phyloP scores from a whole-genome alignment of 176 grass and related monocot species.

The Zizania latifolia region DNA sequence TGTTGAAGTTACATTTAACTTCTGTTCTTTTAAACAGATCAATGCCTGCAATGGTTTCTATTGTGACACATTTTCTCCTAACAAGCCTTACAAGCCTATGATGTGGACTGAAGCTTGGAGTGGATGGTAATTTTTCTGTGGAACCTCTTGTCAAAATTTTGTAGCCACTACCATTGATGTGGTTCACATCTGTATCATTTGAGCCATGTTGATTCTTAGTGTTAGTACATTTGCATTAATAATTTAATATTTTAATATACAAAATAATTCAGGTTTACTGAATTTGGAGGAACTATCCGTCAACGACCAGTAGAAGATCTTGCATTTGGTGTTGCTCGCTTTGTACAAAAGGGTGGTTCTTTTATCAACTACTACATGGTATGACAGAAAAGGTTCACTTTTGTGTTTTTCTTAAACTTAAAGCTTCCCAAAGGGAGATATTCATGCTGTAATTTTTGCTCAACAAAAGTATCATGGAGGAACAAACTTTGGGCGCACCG shows the following conservation, averaged over 20 bases:
- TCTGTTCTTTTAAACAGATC: conserved; percentile 56
- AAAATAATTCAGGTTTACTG: conserved; percentile 69
- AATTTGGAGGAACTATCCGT: conserved; percentile 87
- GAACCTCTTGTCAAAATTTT: not conserved
- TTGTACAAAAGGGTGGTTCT: conserved; percentile 96
- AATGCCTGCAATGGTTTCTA: conserved; percentile 99
- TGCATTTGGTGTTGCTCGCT: conserved; percentile 88
- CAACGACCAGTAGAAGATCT: conserved; percentile 90
- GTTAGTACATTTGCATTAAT: not conserved
- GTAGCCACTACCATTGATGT: not conserved
- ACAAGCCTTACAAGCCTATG: conserved; percentile 73
- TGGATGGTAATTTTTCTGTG: conserved; percentile 61
- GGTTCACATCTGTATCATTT: not conserved
- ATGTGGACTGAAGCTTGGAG: conserved; percentile 99
- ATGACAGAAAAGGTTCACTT: conserved; percentile 1
- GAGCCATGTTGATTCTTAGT: conserved; percentile 4
- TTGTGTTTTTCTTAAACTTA: conserved; percentile 3
- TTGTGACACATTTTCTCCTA: conserved; percentile 91
- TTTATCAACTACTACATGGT: conserved; percentile 99
- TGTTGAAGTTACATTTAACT: not conserved
- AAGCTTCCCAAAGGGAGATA: not conserved
- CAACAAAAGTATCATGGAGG: conserved; percentile 93
- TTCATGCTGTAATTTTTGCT: conserved; percentile 22
- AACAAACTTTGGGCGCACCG: conserved; percentile 95
- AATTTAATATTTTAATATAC: conserved; percentile 23